Base-by-base conservation (phyloP, 768 basidiomycete genomes). In the Pulveroboletus frians region DNA sequence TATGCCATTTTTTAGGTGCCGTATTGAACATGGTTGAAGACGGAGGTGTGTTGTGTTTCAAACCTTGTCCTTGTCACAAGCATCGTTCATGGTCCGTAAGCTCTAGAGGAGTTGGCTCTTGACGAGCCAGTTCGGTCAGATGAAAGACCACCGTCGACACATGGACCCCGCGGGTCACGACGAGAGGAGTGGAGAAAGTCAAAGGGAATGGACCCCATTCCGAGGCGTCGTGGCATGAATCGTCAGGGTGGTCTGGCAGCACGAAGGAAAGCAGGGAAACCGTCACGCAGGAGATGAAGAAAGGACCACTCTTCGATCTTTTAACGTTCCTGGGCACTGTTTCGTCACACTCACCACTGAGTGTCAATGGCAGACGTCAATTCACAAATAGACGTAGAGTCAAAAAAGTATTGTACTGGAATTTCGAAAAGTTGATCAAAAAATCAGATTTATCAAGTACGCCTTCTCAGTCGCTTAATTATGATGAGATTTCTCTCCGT, bases 181-280 rank as follows among this genome's bases (percentile, higher is more conserved):
- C 75, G 88, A 54, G 91, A 92, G 63, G 75, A 81, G 55, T 94
- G 92, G 92, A 73, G 90, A 63, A 70, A 70, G 48, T 84, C 90
- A 20, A 94, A 92, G 64, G 92, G 92, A 27, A 60, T 88, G 66
- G 61, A 71, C 8, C 68, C 81, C 21, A 64, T 77, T 55, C 73
- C 78, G 8, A 73, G 72, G 52, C 63, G 74, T 9, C 71, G 64
- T 35, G 79, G 77, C 30, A 76, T 83, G 75, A 88, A 87, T 60
- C 76, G 82, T 32, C 84, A 88, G 62, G 87, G 85, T 29, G 70
- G 69, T 11, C 48, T 79, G 14, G 79, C 78, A 35, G 84, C 76
- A 30, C 72, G 76, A 46, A 74, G 83, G 55, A 86, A 81, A 67
- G 74, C 87, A 35, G 88, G 88, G 30, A 77, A 84, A 31, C 77